phyloP scores from a whole-genome alignment of 139 green algal species.

The Closterium sp. region DNA sequence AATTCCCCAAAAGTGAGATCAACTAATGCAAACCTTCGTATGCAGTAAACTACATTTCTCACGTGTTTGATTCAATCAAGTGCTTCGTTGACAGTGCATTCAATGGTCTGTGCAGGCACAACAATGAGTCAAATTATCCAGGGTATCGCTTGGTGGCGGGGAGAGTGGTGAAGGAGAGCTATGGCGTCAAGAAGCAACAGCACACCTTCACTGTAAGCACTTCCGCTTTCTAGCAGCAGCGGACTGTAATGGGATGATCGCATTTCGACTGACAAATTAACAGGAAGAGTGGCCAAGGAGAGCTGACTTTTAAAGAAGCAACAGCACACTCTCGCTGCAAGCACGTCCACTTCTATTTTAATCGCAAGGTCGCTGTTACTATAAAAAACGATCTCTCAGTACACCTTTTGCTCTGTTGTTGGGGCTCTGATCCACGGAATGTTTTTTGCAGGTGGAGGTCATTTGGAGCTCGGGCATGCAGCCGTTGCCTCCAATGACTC shows the following conservation, averaged over 20 bases:
- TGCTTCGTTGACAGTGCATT: too few species aligned
- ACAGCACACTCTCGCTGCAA: too few species aligned
- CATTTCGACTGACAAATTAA: too few species aligned
- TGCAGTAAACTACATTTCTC: too few species aligned
- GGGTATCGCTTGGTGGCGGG: not conserved
- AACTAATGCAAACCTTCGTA: too few species aligned
- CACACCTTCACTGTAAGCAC: not conserved
- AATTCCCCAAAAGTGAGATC: not conserved
- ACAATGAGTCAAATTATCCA: not conserved
- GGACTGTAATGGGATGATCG: too few species aligned
- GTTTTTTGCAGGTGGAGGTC: not conserved
- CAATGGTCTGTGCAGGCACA: not conserved
- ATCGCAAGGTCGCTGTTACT: too few species aligned
- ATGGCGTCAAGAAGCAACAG: not conserved
- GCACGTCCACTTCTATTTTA: too few species aligned
- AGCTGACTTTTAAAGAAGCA: not conserved
- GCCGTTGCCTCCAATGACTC: not conserved
- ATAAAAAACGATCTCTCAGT: too few species aligned
- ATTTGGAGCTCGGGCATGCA: not conserved
- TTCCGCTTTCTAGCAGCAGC: too few species aligned
- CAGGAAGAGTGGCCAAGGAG: too few species aligned
- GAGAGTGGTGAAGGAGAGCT: not conserved
- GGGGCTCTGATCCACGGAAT: not conserved
- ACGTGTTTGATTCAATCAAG: too few species aligned
- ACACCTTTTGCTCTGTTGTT: not conserved